Evolutionary conservation across 495 filamentous ascomycete species (phyloP), one percentile per base, ranked within the genome.

Genomic region (Penicillium pancosmium): DNA sequence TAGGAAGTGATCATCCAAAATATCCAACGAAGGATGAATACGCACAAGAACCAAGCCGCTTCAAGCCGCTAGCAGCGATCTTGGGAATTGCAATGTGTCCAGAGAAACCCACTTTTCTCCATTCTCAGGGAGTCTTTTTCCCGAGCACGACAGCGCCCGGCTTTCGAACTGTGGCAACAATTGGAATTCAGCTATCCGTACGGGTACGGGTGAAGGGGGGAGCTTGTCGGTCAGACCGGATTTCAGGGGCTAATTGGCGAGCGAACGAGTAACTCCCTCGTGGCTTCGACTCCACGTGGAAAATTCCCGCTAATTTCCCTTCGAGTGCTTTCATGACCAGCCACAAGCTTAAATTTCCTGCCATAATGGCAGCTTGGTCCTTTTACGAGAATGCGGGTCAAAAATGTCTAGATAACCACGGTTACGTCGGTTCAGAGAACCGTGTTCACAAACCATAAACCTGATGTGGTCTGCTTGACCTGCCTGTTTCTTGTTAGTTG

Each of bases 21-120:
- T 2, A 49, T 35, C 43, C 47, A 46, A 19, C 41, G 8, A 44
- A 57, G 50, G 57, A 62, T 59, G 55, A 41, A 52, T 61, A 66
- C 36, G 54, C 57, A 54, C 48, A 44, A 15, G 38, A 40, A 46
- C 49, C 52, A 23, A 43, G 19, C 41, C 52, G 35, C 23, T 34
- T 41, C 48, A 59, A 60, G 60, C 54, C 63, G 57, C 55, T 64
- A 64, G 58, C 50, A 63, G 59, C 59, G 62, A 68, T 68, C 59
- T 48, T 60, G 35, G 56, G 36, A 46, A 57, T 57, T 57, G 36
- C 35, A 23, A 11, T 50, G 15, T 16, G 36, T 38, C 40, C 13
- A 41, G 25, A 16, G 2, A 5, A 38, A 44, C 10, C 18, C 58
- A 50, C 23, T 48, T 48, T 1, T 23, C 46, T 9, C 9, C 46